phyloP scores from a whole-genome alignment of 2,329 filamentous ascomycete genomes.

The Botrytis pseudocinerea region DNA sequence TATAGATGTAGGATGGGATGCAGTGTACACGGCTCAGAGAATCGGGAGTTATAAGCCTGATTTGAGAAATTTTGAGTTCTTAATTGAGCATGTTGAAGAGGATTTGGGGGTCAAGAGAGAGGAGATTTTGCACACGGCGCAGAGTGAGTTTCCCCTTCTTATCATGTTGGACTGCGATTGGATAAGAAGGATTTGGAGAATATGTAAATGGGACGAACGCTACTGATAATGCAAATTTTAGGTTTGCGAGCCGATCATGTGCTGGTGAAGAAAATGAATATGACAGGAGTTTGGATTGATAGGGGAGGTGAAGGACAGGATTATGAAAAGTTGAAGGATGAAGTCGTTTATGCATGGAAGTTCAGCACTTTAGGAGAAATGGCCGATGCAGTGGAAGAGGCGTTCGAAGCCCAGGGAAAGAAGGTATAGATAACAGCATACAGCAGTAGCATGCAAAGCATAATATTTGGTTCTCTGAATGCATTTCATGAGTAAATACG shows the following conservation, averaged over 20 bases:
- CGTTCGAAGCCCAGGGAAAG: constrained; percentile 18
- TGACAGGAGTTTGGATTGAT: constrained; percentile 63
- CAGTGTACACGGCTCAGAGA: constrained; percentile 58
- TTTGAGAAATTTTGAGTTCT: no score
- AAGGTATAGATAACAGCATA: background rate
- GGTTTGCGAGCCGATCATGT: constrained; percentile 64
- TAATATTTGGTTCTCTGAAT: background rate
- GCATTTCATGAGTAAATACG: background rate
- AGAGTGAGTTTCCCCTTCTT: constrained; percentile 48
- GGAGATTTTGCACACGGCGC: constrained; percentile 65
- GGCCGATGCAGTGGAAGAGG: constrained; percentile 28
- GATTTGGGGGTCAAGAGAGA: constrained; percentile 46
- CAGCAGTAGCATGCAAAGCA: background rate
- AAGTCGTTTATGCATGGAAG: constrained; percentile 53
- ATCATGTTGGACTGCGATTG: background rate
- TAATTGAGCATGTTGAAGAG: no score
- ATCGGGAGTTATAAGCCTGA: no score
- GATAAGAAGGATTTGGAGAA: background rate
- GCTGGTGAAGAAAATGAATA: constrained; percentile 58
- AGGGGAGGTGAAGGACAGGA: constrained; percentile 45
- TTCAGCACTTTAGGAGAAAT: constrained; percentile 51
- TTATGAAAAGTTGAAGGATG: constrained; percentile 42
- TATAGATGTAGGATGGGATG: constrained; percentile 54
- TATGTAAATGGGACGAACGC: background rate
- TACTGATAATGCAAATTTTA: background rate